Evolutionary conservation across 2,329 filamentous ascomycete genomes (phyloP).

Genomic region (Alternaria arborescens): DNA sequence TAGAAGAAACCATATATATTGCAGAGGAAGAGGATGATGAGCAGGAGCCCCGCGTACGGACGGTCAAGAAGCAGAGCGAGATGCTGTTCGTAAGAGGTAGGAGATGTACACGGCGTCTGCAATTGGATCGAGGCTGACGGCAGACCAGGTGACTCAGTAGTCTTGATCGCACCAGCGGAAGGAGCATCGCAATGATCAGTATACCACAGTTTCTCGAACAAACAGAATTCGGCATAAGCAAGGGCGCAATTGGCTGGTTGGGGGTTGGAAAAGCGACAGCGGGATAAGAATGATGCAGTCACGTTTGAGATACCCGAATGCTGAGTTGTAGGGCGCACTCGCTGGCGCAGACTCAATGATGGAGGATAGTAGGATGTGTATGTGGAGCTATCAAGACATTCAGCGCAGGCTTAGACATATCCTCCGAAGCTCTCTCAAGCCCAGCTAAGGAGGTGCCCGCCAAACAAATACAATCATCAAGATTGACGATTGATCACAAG

Average conservation of each 20-base stretch:
- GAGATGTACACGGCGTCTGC: not conserved
- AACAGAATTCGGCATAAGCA: slow-evolving; percentile 9
- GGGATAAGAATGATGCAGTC: slow-evolving; percentile 2
- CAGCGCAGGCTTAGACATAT: not conserved
- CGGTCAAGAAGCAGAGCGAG: slow-evolving; percentile 94
- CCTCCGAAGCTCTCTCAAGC: not conserved
- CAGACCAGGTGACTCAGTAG: slow-evolving; percentile 58
- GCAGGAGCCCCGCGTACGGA: slow-evolving; percentile 66
- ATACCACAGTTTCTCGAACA: slow-evolving; percentile 10
- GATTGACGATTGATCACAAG: not conserved
- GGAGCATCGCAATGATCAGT: slow-evolving; percentile 38
- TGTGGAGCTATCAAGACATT: not conserved
- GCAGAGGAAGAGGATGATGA: slow-evolving; percentile 89
- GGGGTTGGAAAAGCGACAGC: not conserved
- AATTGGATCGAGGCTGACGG: slow-evolving; percentile 9
- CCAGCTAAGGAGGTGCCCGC: not conserved
- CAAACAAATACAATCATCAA: not conserved
- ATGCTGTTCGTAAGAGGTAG: slow-evolving; percentile 98
- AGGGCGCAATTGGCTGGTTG: slow-evolving; percentile 3
- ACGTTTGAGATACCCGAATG: slow-evolving; percentile 36
- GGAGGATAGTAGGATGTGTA: not conserved
- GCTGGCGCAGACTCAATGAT: not conserved
- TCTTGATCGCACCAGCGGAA: slow-evolving; percentile 56
- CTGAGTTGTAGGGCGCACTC: slow-evolving; percentile 7
- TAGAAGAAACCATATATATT: slow-evolving; percentile 95